Percentiles rank a stretch among this genome's conserved stretches.
These are phyloP conservation scores for Copromyces sp. DNA, from an alignment of 495 filamentous ascomycete genomes.

Conservation along the genomic window DNA sequence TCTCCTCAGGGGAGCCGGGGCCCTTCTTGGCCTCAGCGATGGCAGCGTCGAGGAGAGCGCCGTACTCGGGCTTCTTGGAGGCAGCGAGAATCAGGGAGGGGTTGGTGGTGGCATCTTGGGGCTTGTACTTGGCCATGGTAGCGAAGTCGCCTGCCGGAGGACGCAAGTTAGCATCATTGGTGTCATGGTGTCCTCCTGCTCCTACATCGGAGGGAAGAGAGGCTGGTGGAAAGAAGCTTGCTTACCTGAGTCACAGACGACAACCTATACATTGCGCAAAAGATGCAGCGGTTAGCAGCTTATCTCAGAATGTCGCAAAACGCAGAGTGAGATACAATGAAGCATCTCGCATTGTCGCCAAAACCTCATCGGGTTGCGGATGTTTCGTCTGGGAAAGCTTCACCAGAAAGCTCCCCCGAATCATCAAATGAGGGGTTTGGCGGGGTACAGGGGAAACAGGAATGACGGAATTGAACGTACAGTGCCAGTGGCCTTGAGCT, in stretches of 20 bases:
- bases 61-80: slow-evolving; percentile 96
- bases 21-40: slow-evolving; percentile 75
- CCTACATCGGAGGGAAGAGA: background rate
- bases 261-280: slow-evolving; percentile 45
- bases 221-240: slow-evolving; percentile 30
- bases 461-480: slow-evolving; percentile 45
- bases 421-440: slow-evolving; percentile 20
- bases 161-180: background rate
- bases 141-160: slow-evolving; percentile 8
- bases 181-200: background rate
- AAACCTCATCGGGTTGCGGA: background rate
- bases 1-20: slow-evolving; percentile 53
- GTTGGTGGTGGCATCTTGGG: slow-evolving; percentile 99
- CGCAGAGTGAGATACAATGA: background rate
- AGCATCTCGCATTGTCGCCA: background rate
- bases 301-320: background rate
- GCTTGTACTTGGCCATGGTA: slow-evolving; percentile 99
- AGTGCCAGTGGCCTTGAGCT: slow-evolving; percentile 93
- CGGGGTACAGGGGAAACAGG: slow-evolving; percentile 21
- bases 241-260: slow-evolving; percentile 95
- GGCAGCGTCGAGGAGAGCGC: slow-evolving; percentile 78
- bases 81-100: slow-evolving; percentile 95
- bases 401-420: background rate
- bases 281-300: slow-evolving; percentile 18
- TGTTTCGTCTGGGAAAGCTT: slow-evolving; percentile 4